phyloP scores from a whole-genome alignment of 108 stramenopile species.

The Cyclotella baltica region DNA sequence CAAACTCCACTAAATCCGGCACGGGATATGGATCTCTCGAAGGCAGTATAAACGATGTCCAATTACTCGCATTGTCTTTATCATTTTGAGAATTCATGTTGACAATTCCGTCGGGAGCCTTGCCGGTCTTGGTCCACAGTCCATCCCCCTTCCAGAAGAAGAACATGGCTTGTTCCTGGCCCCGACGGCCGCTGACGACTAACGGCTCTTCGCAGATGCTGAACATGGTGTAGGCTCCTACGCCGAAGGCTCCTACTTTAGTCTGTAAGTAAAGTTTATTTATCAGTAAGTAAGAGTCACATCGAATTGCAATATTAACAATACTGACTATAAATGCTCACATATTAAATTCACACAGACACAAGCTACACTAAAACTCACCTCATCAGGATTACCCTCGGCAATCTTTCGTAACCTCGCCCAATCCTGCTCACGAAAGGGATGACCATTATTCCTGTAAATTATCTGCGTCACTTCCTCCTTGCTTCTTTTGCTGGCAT shows the following conservation, averaged over 20 bases:
- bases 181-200: slow-evolving; percentile 64
- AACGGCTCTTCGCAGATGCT: slow-evolving; percentile 84
- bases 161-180: slow-evolving; percentile 57
- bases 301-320: not conserved
- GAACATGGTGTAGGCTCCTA: slow-evolving; percentile 91
- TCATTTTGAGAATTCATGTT: slow-evolving; percentile 30
- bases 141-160: slow-evolving; percentile 91
- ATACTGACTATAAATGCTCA: not conserved
- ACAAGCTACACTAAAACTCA: too few relatives aligned
- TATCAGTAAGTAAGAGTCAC: too few relatives aligned
- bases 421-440: slow-evolving; percentile 88
- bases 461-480: slow-evolving; percentile 69
- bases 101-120: slow-evolving; percentile 32
- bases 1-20: slow-evolving; percentile 73
- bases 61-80: slow-evolving; percentile 42
- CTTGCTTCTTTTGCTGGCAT: slow-evolving; percentile 7
- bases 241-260: slow-evolving; percentile 86
- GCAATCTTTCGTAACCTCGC: slow-evolving; percentile 82
- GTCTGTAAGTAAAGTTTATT: too few relatives aligned
- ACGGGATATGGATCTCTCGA: slow-evolving; percentile 77
- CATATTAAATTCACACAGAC: too few relatives aligned
- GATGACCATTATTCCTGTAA: slow-evolving; percentile 83
- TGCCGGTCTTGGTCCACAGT: slow-evolving; percentile 72
- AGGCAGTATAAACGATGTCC: slow-evolving; percentile 84
- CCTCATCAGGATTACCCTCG: slow-evolving; percentile 84